Conservation (phyloP, 495 filamentous ascomycete genomes). For the Aspergillus affinis region DNA sequence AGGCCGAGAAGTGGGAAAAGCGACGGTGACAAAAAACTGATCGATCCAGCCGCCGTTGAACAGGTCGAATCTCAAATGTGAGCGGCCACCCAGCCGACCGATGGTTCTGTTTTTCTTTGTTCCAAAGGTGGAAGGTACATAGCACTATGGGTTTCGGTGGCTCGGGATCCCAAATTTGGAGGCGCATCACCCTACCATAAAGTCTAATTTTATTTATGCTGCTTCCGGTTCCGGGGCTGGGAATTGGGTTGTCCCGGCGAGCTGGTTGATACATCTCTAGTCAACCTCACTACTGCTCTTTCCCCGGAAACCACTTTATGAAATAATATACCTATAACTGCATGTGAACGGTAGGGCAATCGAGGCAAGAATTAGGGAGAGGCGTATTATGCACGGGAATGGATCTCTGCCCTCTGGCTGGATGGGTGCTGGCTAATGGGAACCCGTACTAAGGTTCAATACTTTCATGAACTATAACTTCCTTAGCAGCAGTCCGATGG, state of each 20-base stretch:
- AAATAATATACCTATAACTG: too few relatives aligned
- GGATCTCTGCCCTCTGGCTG: neutral
- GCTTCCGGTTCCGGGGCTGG: neutral
- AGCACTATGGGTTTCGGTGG: slow-evolving; percentile 12
- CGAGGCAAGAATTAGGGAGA: neutral
- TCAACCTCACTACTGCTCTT: too few relatives aligned
- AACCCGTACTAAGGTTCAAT: neutral
- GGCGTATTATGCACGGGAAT: neutral
- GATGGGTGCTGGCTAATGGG: neutral
- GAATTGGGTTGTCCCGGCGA: neutral
- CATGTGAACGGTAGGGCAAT: neutral
- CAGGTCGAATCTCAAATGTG: slow-evolving; percentile 25
- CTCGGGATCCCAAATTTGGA: neutral
- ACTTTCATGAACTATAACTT: neutral
- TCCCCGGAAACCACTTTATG: too few relatives aligned
- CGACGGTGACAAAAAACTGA: slow-evolving; percentile 13
- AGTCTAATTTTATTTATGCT: neutral
- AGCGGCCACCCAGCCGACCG: slow-evolving; percentile 1
- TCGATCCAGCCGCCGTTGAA: slow-evolving; percentile 22
- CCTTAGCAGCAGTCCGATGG: neutral
- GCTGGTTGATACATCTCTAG: neutral
- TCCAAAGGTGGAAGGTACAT: neutral
- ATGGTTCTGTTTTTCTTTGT: neutral
- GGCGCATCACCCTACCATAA: neutral
- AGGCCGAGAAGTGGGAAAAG: slow-evolving; percentile 27